Evolutionary conservation across 1,284 basidiomycete species (phyloP).

Genomic region (Ceratobasidium sp.): DNA sequence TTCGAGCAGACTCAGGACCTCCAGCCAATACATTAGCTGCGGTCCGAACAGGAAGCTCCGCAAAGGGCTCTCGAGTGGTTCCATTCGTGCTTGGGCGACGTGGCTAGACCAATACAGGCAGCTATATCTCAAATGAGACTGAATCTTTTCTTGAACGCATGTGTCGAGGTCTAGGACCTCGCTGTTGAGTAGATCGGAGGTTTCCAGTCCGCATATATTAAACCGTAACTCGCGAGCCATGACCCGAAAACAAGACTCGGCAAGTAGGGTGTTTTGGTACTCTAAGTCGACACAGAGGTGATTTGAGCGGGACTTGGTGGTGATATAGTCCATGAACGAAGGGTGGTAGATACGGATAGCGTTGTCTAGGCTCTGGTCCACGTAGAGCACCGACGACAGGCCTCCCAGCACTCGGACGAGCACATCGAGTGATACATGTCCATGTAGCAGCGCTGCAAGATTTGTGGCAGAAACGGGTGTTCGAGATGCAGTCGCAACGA

Average conservation of each 20-base stretch:
- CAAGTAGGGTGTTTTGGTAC: background rate
- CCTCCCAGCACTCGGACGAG: background rate
- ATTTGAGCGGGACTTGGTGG: constrained; percentile 8
- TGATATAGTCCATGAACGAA: constrained; percentile 37
- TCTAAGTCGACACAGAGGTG: constrained; percentile 1
- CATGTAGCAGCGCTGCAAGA: background rate
- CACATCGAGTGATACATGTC: no score
- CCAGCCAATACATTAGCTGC: constrained; percentile 28
- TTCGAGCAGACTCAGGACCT: constrained; percentile 22
- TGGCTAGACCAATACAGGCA: constrained; percentile 26
- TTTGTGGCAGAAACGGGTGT: background rate
- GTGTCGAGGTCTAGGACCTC: background rate
- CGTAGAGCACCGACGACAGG: constrained; percentile 29
- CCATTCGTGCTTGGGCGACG: background rate
- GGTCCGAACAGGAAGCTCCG: background rate
- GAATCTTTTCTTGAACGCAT: background rate
- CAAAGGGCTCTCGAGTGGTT: background rate
- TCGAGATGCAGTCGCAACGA: background rate
- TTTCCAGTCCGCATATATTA: constrained; percentile 39
- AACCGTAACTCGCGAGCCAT: constrained; percentile 1
- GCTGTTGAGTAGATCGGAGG: constrained; percentile 18
- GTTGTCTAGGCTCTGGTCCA: background rate
- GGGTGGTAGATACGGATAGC: constrained; percentile 35
- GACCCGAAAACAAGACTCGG: background rate
- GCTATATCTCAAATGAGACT: background rate